Base-by-base conservation (phyloP, 2,329 filamentous ascomycete genomes). In the Hawksworthiomyces lignivorus region DNA sequence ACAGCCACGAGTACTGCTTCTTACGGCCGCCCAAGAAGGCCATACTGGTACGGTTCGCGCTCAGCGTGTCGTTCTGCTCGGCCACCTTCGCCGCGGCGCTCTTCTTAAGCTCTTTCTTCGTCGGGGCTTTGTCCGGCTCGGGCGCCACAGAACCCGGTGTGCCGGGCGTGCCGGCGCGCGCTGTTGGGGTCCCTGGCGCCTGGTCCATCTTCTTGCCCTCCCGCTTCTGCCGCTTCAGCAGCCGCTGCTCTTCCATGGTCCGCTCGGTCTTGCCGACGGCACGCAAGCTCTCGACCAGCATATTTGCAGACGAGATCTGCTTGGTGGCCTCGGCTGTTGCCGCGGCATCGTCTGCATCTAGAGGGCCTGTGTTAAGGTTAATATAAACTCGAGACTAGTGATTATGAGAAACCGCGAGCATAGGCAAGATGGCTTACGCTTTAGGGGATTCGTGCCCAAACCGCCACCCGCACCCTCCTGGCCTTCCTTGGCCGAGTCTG, bases 71-170 rank as follows among this genome's bases (percentile, higher is more conserved):
- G 45, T 82, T 82, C 15, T 83, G 83, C 55, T 94, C 87, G 0
- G 80, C 84, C 18, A 82, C 75, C 52, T 84, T 86, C 48, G 87
- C 82, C 46, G 87, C 82, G n/a, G 80, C 76, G 51, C 83, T 73
- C 61, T 82, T 87, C 57, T 83, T 78, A 47, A 70, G 72, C 59
- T 95, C 88, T 65, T 96, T 96, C 70, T 96, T 96, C 5, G 83
- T 84, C 39, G 86, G 72, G 4, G 79, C 72, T 60, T 88, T 90
- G 50, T 77, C 72, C 1, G 68, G 58, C 41, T 84, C 81, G 1
- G 80, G 74, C 1, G 81, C 77, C 31, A 76, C 70, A 2, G 76
- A 69, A 6, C 76, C 77, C 4, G 81, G 77, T 1, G 77, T 82
- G 3, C 73, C 73, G 10, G 77, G 70, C 14, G 76, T 76, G 11